These are phyloP conservation scores for Apiotrichum mycotoxinovorans DNA, from an alignment of 1,284 basidiomycete species.

Conservation along the genomic window DNA sequence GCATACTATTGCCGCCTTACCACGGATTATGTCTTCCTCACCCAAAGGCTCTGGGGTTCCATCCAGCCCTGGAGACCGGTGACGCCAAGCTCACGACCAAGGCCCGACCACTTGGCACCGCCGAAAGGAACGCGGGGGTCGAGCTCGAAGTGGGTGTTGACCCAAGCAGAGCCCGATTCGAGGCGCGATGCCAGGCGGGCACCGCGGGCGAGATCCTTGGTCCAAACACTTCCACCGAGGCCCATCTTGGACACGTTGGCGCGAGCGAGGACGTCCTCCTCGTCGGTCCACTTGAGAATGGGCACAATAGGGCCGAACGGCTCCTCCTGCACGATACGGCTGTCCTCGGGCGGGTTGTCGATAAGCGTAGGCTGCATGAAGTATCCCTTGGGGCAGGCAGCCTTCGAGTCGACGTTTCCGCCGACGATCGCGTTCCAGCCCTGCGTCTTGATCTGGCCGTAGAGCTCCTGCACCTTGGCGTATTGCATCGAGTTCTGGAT, in stretches of 20 bases:
- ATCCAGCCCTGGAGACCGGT: conserved; percentile 33
- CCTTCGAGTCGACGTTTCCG: conserved; percentile 55
- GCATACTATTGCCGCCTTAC: too few species aligned
- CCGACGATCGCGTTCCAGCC: conserved; percentile 87
- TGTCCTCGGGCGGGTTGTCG: conserved; percentile 67
- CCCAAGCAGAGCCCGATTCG: conserved; percentile 75
- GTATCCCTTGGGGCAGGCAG: conserved; percentile 50
- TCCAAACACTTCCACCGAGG: conserved; percentile 86
- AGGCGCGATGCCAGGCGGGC: conserved; percentile 92
- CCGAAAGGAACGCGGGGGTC: conserved; percentile 86
- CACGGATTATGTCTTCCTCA: conserved; percentile 4
- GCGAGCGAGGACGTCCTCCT: conserved; percentile 80
- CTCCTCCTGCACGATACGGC: conserved; percentile 65
- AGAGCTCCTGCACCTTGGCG: conserved; percentile 80
- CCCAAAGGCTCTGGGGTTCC: conserved; percentile 14
- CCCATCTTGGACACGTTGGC: conserved; percentile 84
- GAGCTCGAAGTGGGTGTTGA: conserved; percentile 64
- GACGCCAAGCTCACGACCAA: conserved; percentile 40
- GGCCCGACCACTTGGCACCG: conserved; percentile 56
- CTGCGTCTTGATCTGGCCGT: conserved; percentile 73
- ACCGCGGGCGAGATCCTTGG: conserved; percentile 78
- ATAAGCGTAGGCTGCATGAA: conserved; percentile 89
- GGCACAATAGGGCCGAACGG: conserved; percentile 74
- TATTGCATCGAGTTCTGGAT: conserved; percentile 83
- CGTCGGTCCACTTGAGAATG: conserved; percentile 74